Conservation (phyloP, 2,329 filamentous ascomycete genomes). For the Paramyrothecium sp. region DNA sequence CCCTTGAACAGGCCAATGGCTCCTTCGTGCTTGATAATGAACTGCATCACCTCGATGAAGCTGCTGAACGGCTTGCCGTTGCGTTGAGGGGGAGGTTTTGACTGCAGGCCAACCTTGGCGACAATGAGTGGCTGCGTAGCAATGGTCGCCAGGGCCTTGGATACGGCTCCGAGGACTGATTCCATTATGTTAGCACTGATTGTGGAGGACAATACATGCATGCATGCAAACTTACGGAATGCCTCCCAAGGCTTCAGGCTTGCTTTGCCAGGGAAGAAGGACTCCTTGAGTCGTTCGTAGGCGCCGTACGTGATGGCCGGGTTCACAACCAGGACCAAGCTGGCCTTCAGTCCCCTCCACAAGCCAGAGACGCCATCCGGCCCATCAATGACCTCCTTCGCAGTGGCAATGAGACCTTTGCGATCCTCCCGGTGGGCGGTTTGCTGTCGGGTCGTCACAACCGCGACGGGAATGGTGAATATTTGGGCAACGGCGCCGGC, state of each 20-base stretch:
- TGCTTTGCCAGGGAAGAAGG: conserved; percentile 74
- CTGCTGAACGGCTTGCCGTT: conserved; percentile 90
- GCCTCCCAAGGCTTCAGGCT: conserved; percentile 82
- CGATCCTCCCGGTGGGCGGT: conserved; percentile 82
- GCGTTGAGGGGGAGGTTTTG: conserved; percentile 79
- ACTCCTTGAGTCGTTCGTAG: conserved; percentile 82
- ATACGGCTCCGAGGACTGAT: conserved; percentile 84
- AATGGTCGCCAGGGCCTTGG: conserved; percentile 88
- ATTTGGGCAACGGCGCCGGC: conserved; percentile 90
- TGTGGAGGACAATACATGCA: background rate
- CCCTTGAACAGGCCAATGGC: conserved; percentile 88
- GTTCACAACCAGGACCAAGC: conserved; percentile 91
- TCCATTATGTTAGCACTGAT: conserved; percentile 8
- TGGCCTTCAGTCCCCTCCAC: conserved; percentile 95
- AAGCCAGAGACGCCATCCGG: conserved; percentile 87
- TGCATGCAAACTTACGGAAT: conserved; percentile 66
- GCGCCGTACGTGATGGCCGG: conserved; percentile 97
- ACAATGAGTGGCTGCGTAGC: conserved; percentile 94
- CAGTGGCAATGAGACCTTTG: conserved; percentile 85
- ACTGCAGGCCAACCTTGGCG: conserved; percentile 95
- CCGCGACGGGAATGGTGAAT: conserved; percentile 94
- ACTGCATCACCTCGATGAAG: conserved; percentile 92
- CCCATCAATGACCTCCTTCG: conserved; percentile 81
- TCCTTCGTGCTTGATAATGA: conserved; percentile 89
- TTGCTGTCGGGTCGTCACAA: conserved; percentile 94